phyloP scores from a whole-genome alignment of 1,284 basidiomycete genomes.

The Heterobasidion occidentale region DNA sequence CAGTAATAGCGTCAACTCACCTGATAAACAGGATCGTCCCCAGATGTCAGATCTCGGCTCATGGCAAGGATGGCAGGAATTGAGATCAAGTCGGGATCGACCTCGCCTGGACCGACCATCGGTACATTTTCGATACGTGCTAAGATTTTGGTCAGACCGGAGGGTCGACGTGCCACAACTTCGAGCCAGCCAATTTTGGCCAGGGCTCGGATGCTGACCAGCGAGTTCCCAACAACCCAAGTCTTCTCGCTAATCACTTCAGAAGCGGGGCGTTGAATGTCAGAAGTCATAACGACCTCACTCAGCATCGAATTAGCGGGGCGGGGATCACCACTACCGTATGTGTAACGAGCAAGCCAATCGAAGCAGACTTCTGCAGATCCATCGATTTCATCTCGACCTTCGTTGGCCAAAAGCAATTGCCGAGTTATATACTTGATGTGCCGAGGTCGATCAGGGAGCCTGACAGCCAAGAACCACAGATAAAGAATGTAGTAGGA shows the following conservation, averaged over 20 bases:
- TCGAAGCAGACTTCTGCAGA: conserved; percentile 97
- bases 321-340: conserved; percentile 89
- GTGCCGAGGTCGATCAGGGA: conserved; percentile 80
- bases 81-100: conserved; percentile 68
- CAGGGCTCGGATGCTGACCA: conserved; percentile 79
- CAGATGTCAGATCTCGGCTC: conserved; percentile 41
- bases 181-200: conserved; percentile 85
- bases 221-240: conserved; percentile 84
- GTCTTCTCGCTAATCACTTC: conserved; percentile 57
- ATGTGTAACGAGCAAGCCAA: conserved; percentile 94
- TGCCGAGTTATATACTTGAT: conserved; percentile 86
- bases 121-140: conserved; percentile 89
- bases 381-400: conserved; percentile 71
- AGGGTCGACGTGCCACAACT: conserved; percentile 80
- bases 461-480: conserved; percentile 90
- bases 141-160: conserved; percentile 84
- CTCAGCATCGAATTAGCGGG: conserved; percentile 78
- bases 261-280: conserved; percentile 18
- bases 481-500: conserved; percentile 92
- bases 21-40: conserved; percentile 11
- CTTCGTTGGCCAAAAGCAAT: conserved; percentile 84
- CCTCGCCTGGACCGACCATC: conserved; percentile 75
- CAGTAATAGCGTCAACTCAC: conserved; percentile 2
- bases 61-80: conserved; percentile 69
- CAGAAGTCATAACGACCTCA: conserved; percentile 61